phyloP scores from a whole-genome alignment of 2,329 filamentous ascomycete genomes.

The Microcera coccophila region DNA sequence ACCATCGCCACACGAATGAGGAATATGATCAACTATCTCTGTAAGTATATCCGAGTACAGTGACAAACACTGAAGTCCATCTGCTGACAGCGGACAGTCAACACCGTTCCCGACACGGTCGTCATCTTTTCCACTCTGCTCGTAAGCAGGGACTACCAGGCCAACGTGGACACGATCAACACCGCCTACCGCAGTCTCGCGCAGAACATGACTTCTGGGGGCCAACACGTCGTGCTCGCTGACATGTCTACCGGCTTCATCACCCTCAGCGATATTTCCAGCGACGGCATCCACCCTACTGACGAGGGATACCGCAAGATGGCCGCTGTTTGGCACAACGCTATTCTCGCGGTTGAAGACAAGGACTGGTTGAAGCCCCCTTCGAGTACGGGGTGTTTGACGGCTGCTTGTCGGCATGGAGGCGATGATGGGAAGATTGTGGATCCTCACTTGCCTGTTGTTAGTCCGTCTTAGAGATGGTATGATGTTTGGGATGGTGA shows the following conservation, averaged over 20 bases:
- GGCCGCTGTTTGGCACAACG: slow-evolving; percentile 30
- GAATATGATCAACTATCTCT: slow-evolving; percentile 7
- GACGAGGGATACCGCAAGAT: slow-evolving; percentile 35
- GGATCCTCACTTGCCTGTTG: background rate
- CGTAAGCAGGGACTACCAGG: background rate
- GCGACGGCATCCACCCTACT: slow-evolving; percentile 33
- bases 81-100: too few species aligned
- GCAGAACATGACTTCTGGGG: background rate
- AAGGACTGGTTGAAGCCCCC: background rate
- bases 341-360: slow-evolving; percentile 25
- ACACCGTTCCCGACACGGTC: slow-evolving; percentile 4
- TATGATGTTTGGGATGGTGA: too few species aligned
- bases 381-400: background rate
- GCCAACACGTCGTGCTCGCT: slow-evolving; percentile 1
- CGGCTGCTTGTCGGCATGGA: too few species aligned
- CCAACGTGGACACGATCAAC: background rate
- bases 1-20: slow-evolving; percentile 12
- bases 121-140: slow-evolving; percentile 16
- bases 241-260: background rate
- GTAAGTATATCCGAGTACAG: too few species aligned
- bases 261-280: background rate
- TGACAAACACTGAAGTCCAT: too few species aligned
- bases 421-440: background rate
- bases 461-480: too few species aligned
- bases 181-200: background rate